Base-by-base conservation (phyloP, 2,329 filamentous ascomycete species). In the Xylariaceae sp. region DNA sequence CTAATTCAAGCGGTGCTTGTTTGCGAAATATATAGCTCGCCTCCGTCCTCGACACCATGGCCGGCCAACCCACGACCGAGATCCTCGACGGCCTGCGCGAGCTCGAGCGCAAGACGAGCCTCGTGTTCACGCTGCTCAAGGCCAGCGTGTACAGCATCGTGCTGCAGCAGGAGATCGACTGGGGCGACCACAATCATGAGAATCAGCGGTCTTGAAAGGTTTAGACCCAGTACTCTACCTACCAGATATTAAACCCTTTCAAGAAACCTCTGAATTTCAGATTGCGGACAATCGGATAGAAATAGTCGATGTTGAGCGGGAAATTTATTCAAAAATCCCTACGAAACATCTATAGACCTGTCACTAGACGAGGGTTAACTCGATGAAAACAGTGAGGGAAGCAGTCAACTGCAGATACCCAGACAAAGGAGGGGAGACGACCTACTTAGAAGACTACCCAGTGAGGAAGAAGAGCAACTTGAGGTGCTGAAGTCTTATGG, bases 111-210 rank as follows among this genome's bases (percentile, higher is more conserved):
- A 97, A 98, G 81, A 97, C 94, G 39, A 92, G 92, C 65, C 80
- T 96, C 52, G 94, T 97, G 19, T 98, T 96, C 75, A 99, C 95
- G 61, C 77, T 98, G 72, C 83, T 99, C 72, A 99, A 99, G 80
- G 94, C 95, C 16, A 98, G 94, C 75, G 95, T 99, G 63, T 99
- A 99, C 78, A 96, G 91, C 72, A 99, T 99, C 78, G 93, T 99
- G 60, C 75, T 99, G 79, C 94, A 99, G 83, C 94, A 98, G 82
- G 91, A 98, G 83, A 92, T 96, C 69, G 87, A 89, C 62, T 90
- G 88, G 75, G 89, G 85, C 45, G 81, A 81, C 65, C 76, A 59
- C 31, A 66, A 72, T 26, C 66, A 72, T 28, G 70, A 71, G 36
- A 65, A 66, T 46, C 58, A 70, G 58, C 65, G 68, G 34, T 50